Conservation (phyloP, 371 early-diverging fungal genomes). For the Syncephalastrum sp. region DNA sequence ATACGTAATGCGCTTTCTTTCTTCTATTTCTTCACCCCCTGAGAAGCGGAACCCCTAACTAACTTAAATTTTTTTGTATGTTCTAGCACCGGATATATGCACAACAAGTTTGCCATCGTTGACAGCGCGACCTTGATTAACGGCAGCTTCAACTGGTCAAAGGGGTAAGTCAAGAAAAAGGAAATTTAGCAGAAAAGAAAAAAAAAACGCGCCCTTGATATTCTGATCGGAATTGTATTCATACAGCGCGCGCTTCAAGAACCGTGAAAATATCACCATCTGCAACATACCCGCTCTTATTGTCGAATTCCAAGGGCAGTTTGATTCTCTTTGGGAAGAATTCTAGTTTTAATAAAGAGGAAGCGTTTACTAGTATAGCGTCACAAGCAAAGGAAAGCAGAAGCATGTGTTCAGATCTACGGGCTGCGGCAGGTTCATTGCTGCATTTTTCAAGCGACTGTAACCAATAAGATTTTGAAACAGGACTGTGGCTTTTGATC, state of each 20-base stretch:
- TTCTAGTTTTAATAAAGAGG: slow-evolving; percentile 18
- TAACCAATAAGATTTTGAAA: too few species aligned
- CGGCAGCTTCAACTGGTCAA: slow-evolving; percentile 68
- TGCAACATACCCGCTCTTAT: slow-evolving; percentile 54
- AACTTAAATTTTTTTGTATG: too few species aligned
- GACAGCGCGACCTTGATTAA: slow-evolving; percentile 47
- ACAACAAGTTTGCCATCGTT: slow-evolving; percentile 60
- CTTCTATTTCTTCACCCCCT: too few species aligned
- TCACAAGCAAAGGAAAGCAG: too few species aligned
- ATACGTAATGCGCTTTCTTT: slow-evolving; percentile 27
- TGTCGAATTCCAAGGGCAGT: slow-evolving; percentile 50
- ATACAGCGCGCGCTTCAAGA: slow-evolving; percentile 54
- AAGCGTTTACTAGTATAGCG: neutral
- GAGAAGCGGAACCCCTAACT: too few species aligned
- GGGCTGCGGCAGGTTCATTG: too few species aligned
- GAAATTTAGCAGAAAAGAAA: too few species aligned
- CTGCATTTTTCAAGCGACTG: too few species aligned
- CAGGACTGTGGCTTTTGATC: too few species aligned
- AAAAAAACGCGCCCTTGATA: neutral
- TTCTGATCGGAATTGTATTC: neutral
- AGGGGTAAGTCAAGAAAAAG: slow-evolving; percentile 31
- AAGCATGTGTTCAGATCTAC: too few species aligned
- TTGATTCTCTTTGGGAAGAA: slow-evolving; percentile 51
- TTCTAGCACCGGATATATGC: slow-evolving; percentile 52
- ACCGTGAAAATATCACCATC: slow-evolving; percentile 56